These are phyloP conservation scores for Jamesozyma jinghongensis DNA, from an alignment of 805 yeast genomes.

Conservation along the genomic window DNA sequence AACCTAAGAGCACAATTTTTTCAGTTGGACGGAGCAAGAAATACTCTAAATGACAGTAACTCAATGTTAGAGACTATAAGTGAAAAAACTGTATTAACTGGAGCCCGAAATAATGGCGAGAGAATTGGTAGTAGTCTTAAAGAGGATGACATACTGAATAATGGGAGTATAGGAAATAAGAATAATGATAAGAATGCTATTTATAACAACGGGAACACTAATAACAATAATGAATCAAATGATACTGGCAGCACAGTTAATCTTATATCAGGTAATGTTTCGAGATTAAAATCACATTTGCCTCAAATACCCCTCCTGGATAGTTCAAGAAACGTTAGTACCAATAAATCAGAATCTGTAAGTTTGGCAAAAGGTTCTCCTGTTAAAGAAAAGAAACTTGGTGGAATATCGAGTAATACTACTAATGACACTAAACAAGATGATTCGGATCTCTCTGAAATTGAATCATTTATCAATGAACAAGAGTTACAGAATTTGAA, in stretches of 20 bases:
- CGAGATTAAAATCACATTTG: constrained; percentile 13
- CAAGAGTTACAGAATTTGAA: constrained; percentile 21
- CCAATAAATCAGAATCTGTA: constrained; percentile 6
- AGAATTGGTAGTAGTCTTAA: background rate
- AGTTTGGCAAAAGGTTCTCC: constrained; percentile 1
- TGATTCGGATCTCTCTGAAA: constrained; percentile 18
- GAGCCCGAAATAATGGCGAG: background rate
- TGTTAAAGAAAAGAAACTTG: background rate
- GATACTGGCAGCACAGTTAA: background rate
- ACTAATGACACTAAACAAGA: constrained; percentile 4
- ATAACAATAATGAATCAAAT: background rate
- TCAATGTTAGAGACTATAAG: background rate
- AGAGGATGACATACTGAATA: background rate
- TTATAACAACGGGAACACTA: background rate
- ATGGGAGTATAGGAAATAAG: background rate
- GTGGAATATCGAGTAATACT: background rate
- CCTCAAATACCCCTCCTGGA: constrained; percentile 9
- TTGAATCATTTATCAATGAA: constrained; percentile 28
- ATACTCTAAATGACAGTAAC: background rate
- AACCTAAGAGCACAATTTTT: constrained; percentile 19
- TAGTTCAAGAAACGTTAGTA: constrained; percentile 4
- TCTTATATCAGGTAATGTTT: constrained; percentile 9
- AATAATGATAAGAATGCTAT: background rate
- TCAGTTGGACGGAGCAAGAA: constrained; percentile 10
- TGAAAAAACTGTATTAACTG: background rate